Evolutionary conservation across 2,329 filamentous ascomycete genomes (phyloP).

Genomic region (Trichoderma sp.): DNA sequence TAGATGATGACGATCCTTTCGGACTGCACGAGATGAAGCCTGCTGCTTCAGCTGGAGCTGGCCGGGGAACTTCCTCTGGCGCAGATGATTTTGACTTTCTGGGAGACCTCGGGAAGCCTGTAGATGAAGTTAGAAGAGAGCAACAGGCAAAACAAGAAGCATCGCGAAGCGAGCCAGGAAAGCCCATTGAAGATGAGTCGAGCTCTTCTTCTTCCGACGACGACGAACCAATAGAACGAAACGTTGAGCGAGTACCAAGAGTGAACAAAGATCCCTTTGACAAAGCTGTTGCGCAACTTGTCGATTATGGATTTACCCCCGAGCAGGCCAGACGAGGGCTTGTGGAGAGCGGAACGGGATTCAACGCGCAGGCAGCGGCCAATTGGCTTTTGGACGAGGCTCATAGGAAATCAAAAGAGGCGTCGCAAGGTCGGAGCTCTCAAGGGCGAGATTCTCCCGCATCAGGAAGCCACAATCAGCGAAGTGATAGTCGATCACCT

Average conservation of each 20-base stretch:
- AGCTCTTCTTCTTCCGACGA: constrained; percentile 50
- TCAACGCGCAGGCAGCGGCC: constrained; percentile 83
- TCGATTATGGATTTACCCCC: constrained; percentile 91
- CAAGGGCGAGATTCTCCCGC: constrained; percentile 37
- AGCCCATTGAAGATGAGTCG: constrained; percentile 57
- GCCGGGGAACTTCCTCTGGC: constrained; percentile 36
- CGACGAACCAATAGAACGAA: constrained; percentile 35
- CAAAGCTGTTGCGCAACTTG: constrained; percentile 80
- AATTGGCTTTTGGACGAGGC: constrained; percentile 90
- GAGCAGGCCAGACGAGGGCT: constrained; percentile 83
- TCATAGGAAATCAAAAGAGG: constrained; percentile 79
- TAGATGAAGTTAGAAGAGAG: constrained; percentile 63
- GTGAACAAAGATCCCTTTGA: constrained; percentile 59
- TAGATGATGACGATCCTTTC: constrained; percentile 91
- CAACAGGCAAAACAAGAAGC: constrained; percentile 41
- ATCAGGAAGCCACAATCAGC: constrained; percentile 37
- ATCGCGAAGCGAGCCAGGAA: constrained; percentile 54
- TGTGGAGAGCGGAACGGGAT: constrained; percentile 75
- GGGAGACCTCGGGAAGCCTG: constrained; percentile 66
- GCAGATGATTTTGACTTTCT: constrained; percentile 68
- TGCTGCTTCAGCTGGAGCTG: constrained; percentile 34
- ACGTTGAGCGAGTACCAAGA: constrained; percentile 34
- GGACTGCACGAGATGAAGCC: constrained; percentile 69
- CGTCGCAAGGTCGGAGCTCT: constrained; percentile 59
- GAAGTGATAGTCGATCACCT: constrained; percentile 59